A percentile compares a stretch with the other conserved stretches of the same genome.
phyloP scores from a whole-genome alignment of 305 asterid species.

The Fraxinus dipetala region DNA sequence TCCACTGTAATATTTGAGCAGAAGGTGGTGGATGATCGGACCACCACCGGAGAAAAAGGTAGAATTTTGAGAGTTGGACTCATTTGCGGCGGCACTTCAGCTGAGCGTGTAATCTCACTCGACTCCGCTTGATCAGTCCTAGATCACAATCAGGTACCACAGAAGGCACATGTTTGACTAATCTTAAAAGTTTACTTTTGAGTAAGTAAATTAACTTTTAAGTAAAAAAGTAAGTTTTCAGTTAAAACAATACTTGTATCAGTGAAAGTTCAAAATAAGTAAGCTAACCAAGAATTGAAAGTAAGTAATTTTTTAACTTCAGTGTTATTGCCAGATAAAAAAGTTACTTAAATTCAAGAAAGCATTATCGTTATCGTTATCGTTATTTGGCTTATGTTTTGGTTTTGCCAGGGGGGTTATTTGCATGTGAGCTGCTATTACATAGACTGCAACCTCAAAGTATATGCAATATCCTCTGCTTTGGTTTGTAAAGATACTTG shows the following conservation, averaged over 20 bases:
- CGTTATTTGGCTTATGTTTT: slow-evolving; percentile 8
- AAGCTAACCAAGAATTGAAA: background rate
- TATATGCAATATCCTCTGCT: slow-evolving; percentile 75
- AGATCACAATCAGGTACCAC: slow-evolving; percentile 66
- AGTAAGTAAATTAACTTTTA: background rate
- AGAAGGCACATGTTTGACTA: background rate
- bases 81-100: slow-evolving; percentile 81
- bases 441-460: slow-evolving; percentile 65
- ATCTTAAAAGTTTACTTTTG: background rate
- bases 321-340: background rate
- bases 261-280: background rate
- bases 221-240: background rate
- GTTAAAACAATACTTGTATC: background rate
- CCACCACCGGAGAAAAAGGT: slow-evolving; percentile 31
- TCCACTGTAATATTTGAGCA: slow-evolving; percentile 28
- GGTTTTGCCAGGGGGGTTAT: slow-evolving; percentile 61
- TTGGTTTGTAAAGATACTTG: slow-evolving; percentile 42
- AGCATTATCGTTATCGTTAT: background rate
- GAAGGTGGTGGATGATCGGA: slow-evolving; percentile 27
- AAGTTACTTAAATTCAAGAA: background rate
- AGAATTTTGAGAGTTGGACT: slow-evolving; percentile 61
- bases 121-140: slow-evolving; percentile 84
- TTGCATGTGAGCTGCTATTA: slow-evolving; percentile 78
- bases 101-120: slow-evolving; percentile 85
- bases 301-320: background rate